Evolutionary conservation across 768 basidiomycete genomes (phyloP), one percentile per base, ranked within the genome.

Genomic region (Glaciozyma martinii): DNA sequence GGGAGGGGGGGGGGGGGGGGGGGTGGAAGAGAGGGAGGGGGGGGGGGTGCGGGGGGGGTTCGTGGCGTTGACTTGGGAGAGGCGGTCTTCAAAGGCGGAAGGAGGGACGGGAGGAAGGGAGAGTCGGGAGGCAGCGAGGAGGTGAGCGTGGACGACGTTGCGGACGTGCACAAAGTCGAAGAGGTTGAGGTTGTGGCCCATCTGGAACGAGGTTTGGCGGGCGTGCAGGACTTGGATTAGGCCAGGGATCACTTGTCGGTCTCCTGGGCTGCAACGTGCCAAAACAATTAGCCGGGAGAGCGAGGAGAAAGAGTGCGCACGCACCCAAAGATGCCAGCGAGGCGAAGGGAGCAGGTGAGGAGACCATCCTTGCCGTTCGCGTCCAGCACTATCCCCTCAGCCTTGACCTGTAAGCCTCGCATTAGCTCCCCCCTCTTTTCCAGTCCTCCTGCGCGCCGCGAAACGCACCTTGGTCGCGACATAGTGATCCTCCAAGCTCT

Each of bases 141-240:
- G 79, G 75, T 99, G 95, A 2, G 92, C 93, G 71, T 87, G 83
- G 3, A 91, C 94, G 66, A 93, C 86, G 75, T 99, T 99, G 57
- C 84, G 88, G 71, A 98, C 89, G 73, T 95, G 94, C 7, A 93
- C 95, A 83, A 87, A 92, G 77, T 98, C 95, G 72, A 89, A 91
- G 7, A 98, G 78, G 75, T 98, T 97, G 65, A 81, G 84, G 77
- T 97, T 95, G 78, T 87, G 81, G 54, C 95, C 95, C 69, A 99
- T 85, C 77, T 97, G 93, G 80, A 90, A 88, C 67, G 87, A 84
- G 0, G 90, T 90, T 75, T 95, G 88, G 18, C 84, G 83, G 54
- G 83, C 81, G 71, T 87, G 81, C 75, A 88, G 86, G 8, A 86
- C 91, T 63, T 85, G 78, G 75, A 84, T 85, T 50, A 94, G 80